Evolutionary conservation across 306 rosid genomes (phyloP), one percentile per base, ranked within the genome.

Genomic region (Rosa persica): DNA sequence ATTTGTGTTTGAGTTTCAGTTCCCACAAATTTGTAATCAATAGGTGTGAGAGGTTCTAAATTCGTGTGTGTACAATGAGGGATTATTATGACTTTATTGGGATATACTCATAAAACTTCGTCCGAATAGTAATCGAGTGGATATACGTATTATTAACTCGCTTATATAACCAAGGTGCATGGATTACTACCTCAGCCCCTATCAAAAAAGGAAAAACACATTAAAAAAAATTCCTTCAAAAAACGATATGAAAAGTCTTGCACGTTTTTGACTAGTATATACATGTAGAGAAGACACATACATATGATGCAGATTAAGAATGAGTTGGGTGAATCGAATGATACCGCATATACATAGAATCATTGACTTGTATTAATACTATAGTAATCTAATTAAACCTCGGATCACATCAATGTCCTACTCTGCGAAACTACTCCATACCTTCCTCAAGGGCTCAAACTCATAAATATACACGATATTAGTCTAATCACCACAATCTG

Each of bases 341-440:
- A 82, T 55, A 70, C 81, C 76, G 88, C 68, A 78, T 85, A 67
- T 85, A 55, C 78, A 0, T 40, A 70, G 79, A 70, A 82, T 81
- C 38, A 20, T 13, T 23, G 47, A 52, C 73, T 72, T 15, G 11
- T 1, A 30, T 75, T 79, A 74, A 69, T 11, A 60, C 38, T 60
- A 60, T 23, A 23, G 3, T 25, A 47, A 75, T 77, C 80, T 43
- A 25, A 20, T 54, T 51, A n/a, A 58, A 36, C 17, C 80, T 79
- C 15, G 5, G 23, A 64, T 79, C 39, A 72, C 73, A 79, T 79
- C 82, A 39, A 17, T 49, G 43, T 75, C 72, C 0, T 38, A 42
- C 23, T 11, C 70, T n/a, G 23, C 23, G 54, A 74, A 85, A 38
- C 66, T 61, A 49, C 81, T 54, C 5, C 0, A 7, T 6, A 12